These are phyloP conservation scores for Solanum etuberosum DNA, from an alignment of 257 asterid genomes.

Conservation along the genomic window DNA sequence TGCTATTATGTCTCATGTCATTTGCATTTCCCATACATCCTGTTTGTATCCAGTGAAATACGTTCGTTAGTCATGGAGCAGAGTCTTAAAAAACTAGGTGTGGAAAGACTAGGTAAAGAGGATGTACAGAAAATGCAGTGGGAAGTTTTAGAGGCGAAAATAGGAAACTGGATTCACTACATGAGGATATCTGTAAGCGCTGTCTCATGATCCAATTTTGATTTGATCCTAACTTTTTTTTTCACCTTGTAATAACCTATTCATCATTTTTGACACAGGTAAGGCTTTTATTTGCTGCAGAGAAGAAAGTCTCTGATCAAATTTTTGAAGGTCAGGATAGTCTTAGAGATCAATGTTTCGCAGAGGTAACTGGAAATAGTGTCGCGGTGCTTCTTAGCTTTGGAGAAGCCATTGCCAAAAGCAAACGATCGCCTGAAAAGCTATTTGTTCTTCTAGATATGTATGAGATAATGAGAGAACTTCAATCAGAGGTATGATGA, in stretches of 20 bases:
- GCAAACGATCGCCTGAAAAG: slow-evolving; percentile 92
- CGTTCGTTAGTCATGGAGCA: slow-evolving; percentile 69
- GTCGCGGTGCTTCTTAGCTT: slow-evolving; percentile 67
- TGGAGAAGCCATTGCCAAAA: slow-evolving; percentile 90
- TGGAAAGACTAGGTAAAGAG: slow-evolving; percentile 81
- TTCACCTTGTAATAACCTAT: background rate
- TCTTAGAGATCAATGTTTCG: slow-evolving; percentile 75
- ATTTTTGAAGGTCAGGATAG: slow-evolving; percentile 48
- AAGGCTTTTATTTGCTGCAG: slow-evolving; percentile 75
- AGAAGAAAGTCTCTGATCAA: slow-evolving; percentile 73
- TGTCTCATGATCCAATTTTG: background rate
- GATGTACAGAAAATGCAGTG: slow-evolving; percentile 97
- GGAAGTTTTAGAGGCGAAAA: slow-evolving; percentile 92
- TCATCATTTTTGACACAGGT: slow-evolving; percentile 32
- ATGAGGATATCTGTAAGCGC: slow-evolving; percentile 70
- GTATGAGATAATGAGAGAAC: slow-evolving; percentile 92
- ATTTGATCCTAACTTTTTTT: background rate
- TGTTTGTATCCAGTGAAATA: slow-evolving; percentile 45
- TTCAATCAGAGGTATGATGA: slow-evolving; percentile 60
- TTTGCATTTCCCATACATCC: background rate
- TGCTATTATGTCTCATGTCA: background rate
- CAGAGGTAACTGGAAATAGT: slow-evolving; percentile 65
- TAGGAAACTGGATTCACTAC: slow-evolving; percentile 77
- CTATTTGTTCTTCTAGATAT: slow-evolving; percentile 87
- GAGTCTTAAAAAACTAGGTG: slow-evolving; percentile 82